Conservation (phyloP, 768 basidiomycete genomes). For the Punctularia strigosozonata region DNA sequence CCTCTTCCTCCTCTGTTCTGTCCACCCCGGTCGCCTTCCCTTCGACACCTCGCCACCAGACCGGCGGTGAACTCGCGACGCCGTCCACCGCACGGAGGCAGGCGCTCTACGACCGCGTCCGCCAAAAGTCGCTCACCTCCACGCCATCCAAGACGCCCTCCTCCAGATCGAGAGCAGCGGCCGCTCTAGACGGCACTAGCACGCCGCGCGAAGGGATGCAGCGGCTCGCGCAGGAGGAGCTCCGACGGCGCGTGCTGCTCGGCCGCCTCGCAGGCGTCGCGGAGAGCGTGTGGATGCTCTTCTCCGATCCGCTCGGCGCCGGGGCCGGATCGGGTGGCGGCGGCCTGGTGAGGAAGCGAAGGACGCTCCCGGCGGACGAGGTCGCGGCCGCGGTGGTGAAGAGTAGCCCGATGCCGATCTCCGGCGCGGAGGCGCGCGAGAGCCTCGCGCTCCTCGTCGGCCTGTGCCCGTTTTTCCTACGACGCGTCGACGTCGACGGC, state of each 20-base stretch:
- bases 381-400: constrained; percentile 62
- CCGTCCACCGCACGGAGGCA: constrained; percentile 67
- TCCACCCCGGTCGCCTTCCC: constrained; percentile 38
- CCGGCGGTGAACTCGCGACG: constrained; percentile 41
- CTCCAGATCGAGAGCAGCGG: constrained; percentile 17
- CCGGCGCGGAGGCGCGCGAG: constrained; percentile 65
- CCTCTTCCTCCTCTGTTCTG: constrained; percentile 17
- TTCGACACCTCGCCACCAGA: constrained; percentile 57
- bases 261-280: constrained; percentile 72
- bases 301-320: constrained; percentile 51
- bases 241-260: constrained; percentile 62
- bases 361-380: constrained; percentile 54
- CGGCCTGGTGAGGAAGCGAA: too few relatives aligned
- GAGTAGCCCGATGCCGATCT: constrained; percentile 74
- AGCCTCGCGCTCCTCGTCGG: constrained; percentile 53
- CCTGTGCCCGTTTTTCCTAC: constrained; percentile 76
- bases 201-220: constrained; percentile 56
- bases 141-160: constrained; percentile 47
- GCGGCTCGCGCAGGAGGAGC: constrained; percentile 67
- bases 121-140: constrained; percentile 54
- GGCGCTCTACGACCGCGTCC: constrained; percentile 73
- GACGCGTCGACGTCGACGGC: constrained; percentile 45
- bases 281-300: constrained; percentile 87
- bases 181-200: constrained; percentile 27
- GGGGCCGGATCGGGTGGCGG: too few relatives aligned